Base-by-base conservation (phyloP, 2,329 filamentous ascomycete genomes). In the Fusarium clavum region DNA sequence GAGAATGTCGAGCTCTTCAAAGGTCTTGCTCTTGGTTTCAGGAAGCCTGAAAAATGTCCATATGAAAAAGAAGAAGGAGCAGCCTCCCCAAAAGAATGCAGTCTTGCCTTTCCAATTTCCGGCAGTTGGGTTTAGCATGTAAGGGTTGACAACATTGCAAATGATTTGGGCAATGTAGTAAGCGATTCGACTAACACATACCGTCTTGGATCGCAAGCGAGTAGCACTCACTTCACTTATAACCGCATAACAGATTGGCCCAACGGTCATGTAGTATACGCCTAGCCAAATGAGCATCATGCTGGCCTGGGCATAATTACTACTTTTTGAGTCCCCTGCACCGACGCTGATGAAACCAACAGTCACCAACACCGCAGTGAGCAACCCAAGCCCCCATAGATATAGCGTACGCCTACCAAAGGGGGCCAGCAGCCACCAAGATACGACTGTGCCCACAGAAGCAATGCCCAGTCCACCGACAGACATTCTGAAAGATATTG, bases 1-100 rank as follows among this genome's bases (percentile, higher is more conserved):
- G 25, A 88, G 66, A n/a, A 83, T 79, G 57, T 87, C 86, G 10
- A 88, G 79, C 75, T 88, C 86, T 67, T 85, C 84, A 53, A 86
- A 83, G 0, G 83, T 85, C 30, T 66, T 69, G 24, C 54, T 43
- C 44, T 68, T 83, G 1, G 85, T 83, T 74, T 88, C 86, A 4
- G 85, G 85, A 11, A 86, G 75, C 18, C 82, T 83, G 72, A 85
- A 86, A 68, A 79, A 86, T 1, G 83, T 80, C 81, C 87, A 89
- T 1, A 82, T 70, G 6, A 86, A 80, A 24, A 70, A 67, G 8
- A 57, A 41, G 45, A 68, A 53, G 22, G 43, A 55, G 25, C 54
- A 83, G 78, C 75, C 77, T 2, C 76, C 79, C 80, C 82, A 83
- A 68, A 84, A 80, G 57, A 82, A 83, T 66, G 85, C 77, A 4